Evolutionary conservation across 2,329 filamentous ascomycete genomes (phyloP), one percentile per base, ranked within the genome.

Genomic region (Xylariaceae sp.): DNA sequence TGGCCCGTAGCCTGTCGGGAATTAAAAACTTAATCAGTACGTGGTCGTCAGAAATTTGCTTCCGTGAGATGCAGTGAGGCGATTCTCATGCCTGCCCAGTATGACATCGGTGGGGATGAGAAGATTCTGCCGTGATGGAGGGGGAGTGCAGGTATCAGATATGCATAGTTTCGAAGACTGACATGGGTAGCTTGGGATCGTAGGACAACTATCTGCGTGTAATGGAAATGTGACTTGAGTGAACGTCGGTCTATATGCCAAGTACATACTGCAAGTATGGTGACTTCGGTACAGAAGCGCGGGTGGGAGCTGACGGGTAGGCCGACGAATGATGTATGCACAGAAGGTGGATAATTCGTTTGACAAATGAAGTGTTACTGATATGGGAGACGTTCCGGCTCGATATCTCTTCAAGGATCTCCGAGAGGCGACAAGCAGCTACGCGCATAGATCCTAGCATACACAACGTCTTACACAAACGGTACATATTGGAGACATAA

Each of bases 141-240:
- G 48, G 42, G 42, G 55, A 51, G 55, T 60, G 54, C 41, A 32
- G 21, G 27, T 55, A 60, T 51, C 51, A 53, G 35, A 11, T 23
- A 47, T 51, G 44, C 54, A 54, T 43, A 50, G 5, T 13, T 40
- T 18, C 40, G 50, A 46, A 46, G 50, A 24, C 41, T 36, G 52
- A 49, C 54, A 54, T 55, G 21, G 44, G 45, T 30, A 35, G 32
- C 36, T 35, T 40, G 44, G 23, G 41, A 30, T 41, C 40, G 37
- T 51, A 32, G 29, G 49, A 43, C 47, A 30, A 37, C 29, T 33
- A 43, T 55, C 29, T 36, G 45, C 18, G 39, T 46, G 41, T 26
- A 52, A 42, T 18, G 44, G 43, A 43, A 52, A 53, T 26, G 9
- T 35, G 47, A 39, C 42, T 50, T 36, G n/a, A n/a, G n/a, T 40